Percentiles rank a stretch among this genome's conserved stretches.
Evolutionary conservation across 805 yeast species (phyloP).

Genomic region (Cyberlindnera sargentensis): DNA sequence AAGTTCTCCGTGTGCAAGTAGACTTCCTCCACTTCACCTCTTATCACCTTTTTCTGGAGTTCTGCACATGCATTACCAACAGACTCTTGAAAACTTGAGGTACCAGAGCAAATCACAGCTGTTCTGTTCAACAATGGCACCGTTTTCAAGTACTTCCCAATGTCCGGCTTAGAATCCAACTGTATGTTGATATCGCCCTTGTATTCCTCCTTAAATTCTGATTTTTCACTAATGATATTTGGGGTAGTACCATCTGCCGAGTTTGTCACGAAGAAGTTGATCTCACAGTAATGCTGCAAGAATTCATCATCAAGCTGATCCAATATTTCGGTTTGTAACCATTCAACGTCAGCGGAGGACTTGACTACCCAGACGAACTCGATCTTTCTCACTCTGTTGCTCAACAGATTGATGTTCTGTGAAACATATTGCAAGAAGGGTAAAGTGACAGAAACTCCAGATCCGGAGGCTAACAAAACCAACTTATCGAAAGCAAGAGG

Average conservation of each 20-base stretch:
- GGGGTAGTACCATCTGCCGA: constrained; percentile 5
- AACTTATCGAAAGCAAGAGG: constrained; percentile 37
- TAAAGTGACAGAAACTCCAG: constrained; percentile 44
- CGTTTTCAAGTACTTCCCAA: constrained; percentile 2
- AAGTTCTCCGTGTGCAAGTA: constrained; percentile 46
- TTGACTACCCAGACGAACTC: constrained; percentile 41
- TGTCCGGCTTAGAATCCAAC: constrained; percentile 12
- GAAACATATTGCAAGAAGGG: constrained; percentile 32
- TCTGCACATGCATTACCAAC: constrained; percentile 35
- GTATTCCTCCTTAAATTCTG: no score
- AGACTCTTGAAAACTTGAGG: constrained; percentile 31
- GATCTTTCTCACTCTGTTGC: constrained; percentile 23
- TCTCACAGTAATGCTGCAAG: constrained; percentile 3
- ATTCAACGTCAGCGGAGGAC: constrained; percentile 26
- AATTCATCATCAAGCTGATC: not conserved
- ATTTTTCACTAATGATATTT: no score
- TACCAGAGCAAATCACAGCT: constrained; percentile 40
- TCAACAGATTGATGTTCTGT: constrained; percentile 4
- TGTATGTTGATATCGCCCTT: constrained; percentile 4
- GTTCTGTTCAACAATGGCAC: constrained; percentile 23
- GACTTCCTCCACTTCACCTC: constrained; percentile 32
- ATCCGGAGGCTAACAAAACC: constrained; percentile 38
- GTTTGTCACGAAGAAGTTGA: constrained; percentile 25
- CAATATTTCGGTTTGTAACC: constrained; percentile 35
- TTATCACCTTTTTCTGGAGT: constrained; percentile 30